These are phyloP conservation scores for Xerocomellus intermedius DNA, from an alignment of 768 basidiomycete species.

Conservation along the genomic window DNA sequence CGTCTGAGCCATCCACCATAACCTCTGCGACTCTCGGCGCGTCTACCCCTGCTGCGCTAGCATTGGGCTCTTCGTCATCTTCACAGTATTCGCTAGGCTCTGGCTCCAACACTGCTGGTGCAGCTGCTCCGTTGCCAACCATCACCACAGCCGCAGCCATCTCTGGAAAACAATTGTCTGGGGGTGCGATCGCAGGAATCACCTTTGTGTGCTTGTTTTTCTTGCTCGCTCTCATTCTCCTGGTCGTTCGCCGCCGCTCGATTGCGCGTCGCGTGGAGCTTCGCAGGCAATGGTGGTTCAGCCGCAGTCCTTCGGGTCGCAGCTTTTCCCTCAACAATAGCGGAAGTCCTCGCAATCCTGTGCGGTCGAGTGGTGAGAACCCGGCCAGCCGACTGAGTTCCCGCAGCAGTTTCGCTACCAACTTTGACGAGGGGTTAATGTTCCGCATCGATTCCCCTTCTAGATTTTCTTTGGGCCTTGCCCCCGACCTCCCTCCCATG, in stretches of 20 bases:
- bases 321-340: conserved; percentile 6
- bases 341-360: conserved; percentile 13
- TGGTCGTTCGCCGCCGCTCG: conserved; percentile 48
- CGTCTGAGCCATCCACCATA: neutral
- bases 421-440: conserved; percentile 44
- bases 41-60: neutral
- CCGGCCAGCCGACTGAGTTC: conserved; percentile 31
- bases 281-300: conserved; percentile 47
- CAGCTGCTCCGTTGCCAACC: conserved; percentile 16
- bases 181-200: conserved; percentile 50
- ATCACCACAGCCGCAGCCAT: conserved; percentile 1
- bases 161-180: conserved; percentile 35
- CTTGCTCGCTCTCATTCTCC: conserved; percentile 36
- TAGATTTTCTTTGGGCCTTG: conserved; percentile 1
- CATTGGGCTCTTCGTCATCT: neutral
- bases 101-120: conserved; percentile 11
- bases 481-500: conserved; percentile 51
- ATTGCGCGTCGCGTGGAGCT: conserved; percentile 42
- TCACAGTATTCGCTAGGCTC: conserved; percentile 4
- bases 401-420: conserved; percentile 66
- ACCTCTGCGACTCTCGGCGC: neutral
- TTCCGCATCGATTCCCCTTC: conserved; percentile 23
- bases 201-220: conserved; percentile 30
- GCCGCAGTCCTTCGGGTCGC: conserved; percentile 13
- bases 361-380: conserved; percentile 12